Percentiles rank a stretch among this genome's conserved stretches.
Evolutionary conservation across 768 basidiomycete species (phyloP).

Genomic region (Asterophora parasitica): DNA sequence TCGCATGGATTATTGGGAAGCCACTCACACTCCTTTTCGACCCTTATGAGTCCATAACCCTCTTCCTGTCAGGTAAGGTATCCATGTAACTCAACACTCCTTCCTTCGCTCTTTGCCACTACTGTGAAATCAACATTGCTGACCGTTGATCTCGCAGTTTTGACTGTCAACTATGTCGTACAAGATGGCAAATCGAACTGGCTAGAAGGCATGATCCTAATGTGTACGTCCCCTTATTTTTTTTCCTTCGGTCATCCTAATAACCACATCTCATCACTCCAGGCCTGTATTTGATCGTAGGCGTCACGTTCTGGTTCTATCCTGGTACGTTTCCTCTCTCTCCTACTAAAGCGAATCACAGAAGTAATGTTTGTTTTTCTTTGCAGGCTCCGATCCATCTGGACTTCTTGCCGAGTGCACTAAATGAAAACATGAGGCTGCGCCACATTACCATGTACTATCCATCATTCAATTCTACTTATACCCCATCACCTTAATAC

Average conservation of each 20-base stretch:
- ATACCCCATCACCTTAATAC: not conserved
- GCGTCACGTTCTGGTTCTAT: slow-evolving; percentile 63
- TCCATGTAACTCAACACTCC: no score
- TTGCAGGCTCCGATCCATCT: slow-evolving; percentile 30
- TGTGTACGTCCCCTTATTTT: slow-evolving; percentile 42
- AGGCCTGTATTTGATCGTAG: slow-evolving; percentile 72
- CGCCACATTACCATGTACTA: no score
- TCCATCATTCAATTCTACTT: no score
- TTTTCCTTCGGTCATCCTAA: not conserved
- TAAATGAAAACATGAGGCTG: not conserved
- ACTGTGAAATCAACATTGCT: not conserved
- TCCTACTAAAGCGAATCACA: not conserved
- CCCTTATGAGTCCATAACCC: slow-evolving; percentile 73
- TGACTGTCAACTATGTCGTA: slow-evolving; percentile 83
- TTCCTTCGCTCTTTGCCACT: not conserved
- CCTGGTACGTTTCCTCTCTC: slow-evolving; percentile 31
- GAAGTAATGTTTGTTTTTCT: not conserved
- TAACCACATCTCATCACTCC: not conserved
- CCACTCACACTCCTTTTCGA: slow-evolving; percentile 82
- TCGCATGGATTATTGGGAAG: slow-evolving; percentile 80
- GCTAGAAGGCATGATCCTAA: slow-evolving; percentile 74
- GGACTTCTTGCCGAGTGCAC: slow-evolving; percentile 22
- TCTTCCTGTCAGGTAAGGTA: slow-evolving; percentile 44
- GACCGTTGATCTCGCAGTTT: slow-evolving; percentile 33
- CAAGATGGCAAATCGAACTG: slow-evolving; percentile 89